phyloP scores from a whole-genome alignment of 2,329 filamentous ascomycete genomes.

The Penicillium fuscoglaucum region DNA sequence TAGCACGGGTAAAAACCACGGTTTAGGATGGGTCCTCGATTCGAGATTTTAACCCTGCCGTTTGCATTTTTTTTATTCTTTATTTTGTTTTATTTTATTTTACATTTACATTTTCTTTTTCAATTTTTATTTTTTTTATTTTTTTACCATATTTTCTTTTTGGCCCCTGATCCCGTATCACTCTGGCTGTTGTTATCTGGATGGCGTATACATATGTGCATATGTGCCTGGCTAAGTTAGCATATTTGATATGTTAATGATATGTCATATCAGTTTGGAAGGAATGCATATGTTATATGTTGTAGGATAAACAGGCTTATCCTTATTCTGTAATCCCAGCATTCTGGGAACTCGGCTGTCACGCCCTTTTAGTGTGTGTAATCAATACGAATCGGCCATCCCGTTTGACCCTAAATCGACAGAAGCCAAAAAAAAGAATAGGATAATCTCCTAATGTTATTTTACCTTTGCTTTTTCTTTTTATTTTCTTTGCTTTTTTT shows the following conservation, averaged over 20 bases:
- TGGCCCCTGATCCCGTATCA: slow-evolving; percentile 1
- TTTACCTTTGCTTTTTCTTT: slow-evolving; percentile 6
- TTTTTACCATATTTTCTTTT: not conserved
- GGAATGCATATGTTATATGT: not conserved
- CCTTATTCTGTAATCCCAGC: slow-evolving; percentile 4
- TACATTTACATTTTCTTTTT: no score
- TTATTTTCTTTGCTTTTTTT: slow-evolving; percentile 9
- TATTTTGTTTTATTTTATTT: not conserved
- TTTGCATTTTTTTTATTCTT: not conserved
- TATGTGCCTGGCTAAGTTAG: not conserved
- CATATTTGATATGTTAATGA: not conserved
- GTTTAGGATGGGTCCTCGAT: slow-evolving; percentile 19
- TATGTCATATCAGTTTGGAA: not conserved
- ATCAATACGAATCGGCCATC: slow-evolving; percentile 19
- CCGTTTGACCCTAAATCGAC: slow-evolving; percentile 10
- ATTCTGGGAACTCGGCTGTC: slow-evolving; percentile 8
- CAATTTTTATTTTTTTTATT: no score
- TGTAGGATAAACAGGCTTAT: not conserved
- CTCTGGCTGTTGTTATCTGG: not conserved
- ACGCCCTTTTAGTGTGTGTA: slow-evolving; percentile 5
- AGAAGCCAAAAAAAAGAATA: not conserved
- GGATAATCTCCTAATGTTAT: slow-evolving; percentile 3
- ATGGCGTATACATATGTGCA: not conserved
- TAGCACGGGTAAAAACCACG: slow-evolving; percentile 21
- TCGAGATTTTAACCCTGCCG: slow-evolving; percentile 1